Evolutionary conservation across 1,284 basidiomycete genomes (phyloP).

Genomic region (Ustilago sp.): DNA sequence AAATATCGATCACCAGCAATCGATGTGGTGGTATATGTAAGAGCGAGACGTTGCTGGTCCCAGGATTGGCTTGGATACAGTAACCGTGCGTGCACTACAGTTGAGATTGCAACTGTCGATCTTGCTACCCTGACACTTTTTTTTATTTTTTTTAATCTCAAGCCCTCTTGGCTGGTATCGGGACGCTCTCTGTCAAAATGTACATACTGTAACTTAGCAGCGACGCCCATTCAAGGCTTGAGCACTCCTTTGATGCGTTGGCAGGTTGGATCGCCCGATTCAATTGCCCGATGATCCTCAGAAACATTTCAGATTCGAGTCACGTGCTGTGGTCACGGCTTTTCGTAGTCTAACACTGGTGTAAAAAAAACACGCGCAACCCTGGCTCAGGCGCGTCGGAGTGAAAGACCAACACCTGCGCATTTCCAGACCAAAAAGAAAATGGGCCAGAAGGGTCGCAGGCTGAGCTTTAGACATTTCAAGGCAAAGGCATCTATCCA

Average conservation of each 20-base stretch:
- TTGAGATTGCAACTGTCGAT: too few relatives aligned
- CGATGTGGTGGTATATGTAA: neutral
- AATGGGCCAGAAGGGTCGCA: neutral
- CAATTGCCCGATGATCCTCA: neutral
- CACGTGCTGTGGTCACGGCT: neutral
- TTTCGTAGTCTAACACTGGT: neutral
- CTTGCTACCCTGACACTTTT: neutral
- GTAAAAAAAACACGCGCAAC: neutral
- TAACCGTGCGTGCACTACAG: neutral
- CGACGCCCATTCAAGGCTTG: neutral
- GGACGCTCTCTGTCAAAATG: neutral
- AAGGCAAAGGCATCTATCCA: neutral
- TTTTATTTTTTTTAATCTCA: neutral
- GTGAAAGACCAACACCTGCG: slow-evolving; percentile 4
- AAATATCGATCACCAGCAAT: neutral
- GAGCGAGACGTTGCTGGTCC: neutral
- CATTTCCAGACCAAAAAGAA: neutral
- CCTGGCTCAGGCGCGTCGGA: neutral
- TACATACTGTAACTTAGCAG: neutral
- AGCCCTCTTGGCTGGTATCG: neutral
- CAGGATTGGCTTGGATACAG: neutral
- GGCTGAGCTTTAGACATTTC: neutral
- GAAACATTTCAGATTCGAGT: neutral
- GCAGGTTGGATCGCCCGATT: neutral
- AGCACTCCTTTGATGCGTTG: slow-evolving; percentile 1